These are phyloP conservation scores for Casaregolazyma suthepensis DNA, from an alignment of 1,139 yeast genomes.

Conservation along the genomic window DNA sequence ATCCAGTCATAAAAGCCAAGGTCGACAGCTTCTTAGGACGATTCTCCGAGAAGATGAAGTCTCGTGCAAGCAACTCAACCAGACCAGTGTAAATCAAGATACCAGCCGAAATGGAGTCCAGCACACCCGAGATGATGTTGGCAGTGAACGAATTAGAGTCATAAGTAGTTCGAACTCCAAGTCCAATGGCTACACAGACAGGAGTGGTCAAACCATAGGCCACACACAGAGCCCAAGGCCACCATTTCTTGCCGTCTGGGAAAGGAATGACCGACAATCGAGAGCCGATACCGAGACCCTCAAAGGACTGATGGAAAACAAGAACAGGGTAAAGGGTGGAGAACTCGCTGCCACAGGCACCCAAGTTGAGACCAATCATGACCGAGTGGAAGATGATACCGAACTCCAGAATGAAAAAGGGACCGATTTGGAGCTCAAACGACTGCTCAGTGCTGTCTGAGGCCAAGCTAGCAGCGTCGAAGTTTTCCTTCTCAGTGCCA, in stretches of 20 bases:
- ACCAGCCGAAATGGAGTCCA: slow-evolving; percentile 81
- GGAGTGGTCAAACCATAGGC: slow-evolving; percentile 69
- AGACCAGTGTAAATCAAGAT: slow-evolving; percentile 75
- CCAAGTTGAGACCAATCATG: slow-evolving; percentile 67
- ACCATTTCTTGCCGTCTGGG: slow-evolving; percentile 37
- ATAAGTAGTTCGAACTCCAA: slow-evolving; percentile 70
- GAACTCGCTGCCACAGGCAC: slow-evolving; percentile 59
- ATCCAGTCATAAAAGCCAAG: slow-evolving; percentile 35
- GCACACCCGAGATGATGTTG: slow-evolving; percentile 64
- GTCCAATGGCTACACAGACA: slow-evolving; percentile 72
- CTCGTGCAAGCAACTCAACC: slow-evolving; percentile 81
- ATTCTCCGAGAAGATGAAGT: slow-evolving; percentile 47
- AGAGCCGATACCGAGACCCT: slow-evolving; percentile 85
- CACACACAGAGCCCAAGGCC: slow-evolving; percentile 57
- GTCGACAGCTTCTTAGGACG: slow-evolving; percentile 29
- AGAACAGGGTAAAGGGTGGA: slow-evolving; percentile 69
- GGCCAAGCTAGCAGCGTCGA: slow-evolving; percentile 62
- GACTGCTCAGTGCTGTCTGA: slow-evolving; percentile 29
- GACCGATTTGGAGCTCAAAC: slow-evolving; percentile 55
- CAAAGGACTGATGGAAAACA: slow-evolving; percentile 86
- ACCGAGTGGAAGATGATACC: slow-evolving; percentile 79
- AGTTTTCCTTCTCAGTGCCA: slow-evolving; percentile 38
- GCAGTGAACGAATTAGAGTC: slow-evolving; percentile 46
- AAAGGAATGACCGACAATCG: slow-evolving; percentile 60
- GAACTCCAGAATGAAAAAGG: slow-evolving; percentile 58